Conservation (phyloP, 345 rosid genomes). For the Gossypium mustelinum region DNA sequence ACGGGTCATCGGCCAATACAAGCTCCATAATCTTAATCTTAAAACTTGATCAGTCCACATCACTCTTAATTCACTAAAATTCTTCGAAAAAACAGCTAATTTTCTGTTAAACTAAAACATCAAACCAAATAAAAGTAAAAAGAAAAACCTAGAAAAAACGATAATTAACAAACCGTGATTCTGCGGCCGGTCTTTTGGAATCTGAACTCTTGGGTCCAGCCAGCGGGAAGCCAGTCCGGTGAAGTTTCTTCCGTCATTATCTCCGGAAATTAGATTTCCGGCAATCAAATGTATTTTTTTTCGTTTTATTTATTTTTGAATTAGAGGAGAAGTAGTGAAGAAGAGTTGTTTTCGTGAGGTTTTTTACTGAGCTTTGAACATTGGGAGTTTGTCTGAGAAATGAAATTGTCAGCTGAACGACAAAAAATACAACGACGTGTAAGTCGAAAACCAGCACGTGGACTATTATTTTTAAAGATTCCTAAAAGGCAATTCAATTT, state of each 20-base stretch:
- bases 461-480: no score
- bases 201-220: constrained; percentile 42
- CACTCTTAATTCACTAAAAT: background rate
- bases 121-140: background rate
- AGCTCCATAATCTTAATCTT: constrained; percentile 4
- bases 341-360: background rate
- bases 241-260: constrained; percentile 1
- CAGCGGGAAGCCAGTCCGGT: constrained; percentile 43
- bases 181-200: constrained; percentile 43
- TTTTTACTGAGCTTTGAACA: background rate
- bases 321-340: background rate
- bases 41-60: constrained; percentile 1
- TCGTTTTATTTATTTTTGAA: background rate
- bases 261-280: background rate
- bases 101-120: background rate
- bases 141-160: background rate
- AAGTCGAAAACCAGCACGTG: background rate
- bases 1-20: background rate
- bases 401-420: background rate
- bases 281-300: background rate
- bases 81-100: background rate
- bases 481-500: no score
- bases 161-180: constrained; percentile 32
- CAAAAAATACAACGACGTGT: background rate
- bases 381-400: background rate